Conservation (phyloP, 306 rosid species). For the Malus orientalis region DNA sequence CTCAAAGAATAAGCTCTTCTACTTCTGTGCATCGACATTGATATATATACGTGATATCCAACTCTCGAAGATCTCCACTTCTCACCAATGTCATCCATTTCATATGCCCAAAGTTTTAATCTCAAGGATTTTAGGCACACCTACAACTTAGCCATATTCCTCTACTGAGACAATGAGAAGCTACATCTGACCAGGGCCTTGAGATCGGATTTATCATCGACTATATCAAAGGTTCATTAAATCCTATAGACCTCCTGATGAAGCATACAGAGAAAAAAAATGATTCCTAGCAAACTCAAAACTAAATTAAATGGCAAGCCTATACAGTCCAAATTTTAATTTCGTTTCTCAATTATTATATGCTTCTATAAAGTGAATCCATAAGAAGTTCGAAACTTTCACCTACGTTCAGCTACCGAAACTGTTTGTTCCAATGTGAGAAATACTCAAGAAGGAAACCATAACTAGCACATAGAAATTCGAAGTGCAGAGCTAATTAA, state of each 20-base stretch:
- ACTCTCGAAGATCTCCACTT: background rate
- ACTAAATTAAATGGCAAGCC: background rate
- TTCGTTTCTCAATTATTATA: background rate
- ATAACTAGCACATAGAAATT: background rate
- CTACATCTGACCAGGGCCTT: background rate
- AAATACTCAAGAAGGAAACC: background rate
- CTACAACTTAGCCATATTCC: background rate
- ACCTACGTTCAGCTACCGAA: background rate
- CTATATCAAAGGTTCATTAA: background rate
- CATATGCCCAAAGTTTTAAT: background rate
- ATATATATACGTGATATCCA: background rate
- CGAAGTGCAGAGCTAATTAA: background rate
- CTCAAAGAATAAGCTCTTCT: background rate
- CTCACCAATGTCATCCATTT: background rate
- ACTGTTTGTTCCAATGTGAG: background rate
- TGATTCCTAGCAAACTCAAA: background rate
- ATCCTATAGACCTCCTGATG: background rate
- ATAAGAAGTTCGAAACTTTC: background rate
- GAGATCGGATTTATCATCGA: background rate
- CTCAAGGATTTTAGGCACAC: background rate
- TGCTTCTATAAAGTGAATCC: background rate
- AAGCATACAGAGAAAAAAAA: background rate
- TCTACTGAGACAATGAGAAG: background rate
- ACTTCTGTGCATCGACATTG: background rate
- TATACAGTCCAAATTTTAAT: background rate